phyloP scores from a whole-genome alignment of 108 stramenopile species.

The Nannochloropsis salina region DNA sequence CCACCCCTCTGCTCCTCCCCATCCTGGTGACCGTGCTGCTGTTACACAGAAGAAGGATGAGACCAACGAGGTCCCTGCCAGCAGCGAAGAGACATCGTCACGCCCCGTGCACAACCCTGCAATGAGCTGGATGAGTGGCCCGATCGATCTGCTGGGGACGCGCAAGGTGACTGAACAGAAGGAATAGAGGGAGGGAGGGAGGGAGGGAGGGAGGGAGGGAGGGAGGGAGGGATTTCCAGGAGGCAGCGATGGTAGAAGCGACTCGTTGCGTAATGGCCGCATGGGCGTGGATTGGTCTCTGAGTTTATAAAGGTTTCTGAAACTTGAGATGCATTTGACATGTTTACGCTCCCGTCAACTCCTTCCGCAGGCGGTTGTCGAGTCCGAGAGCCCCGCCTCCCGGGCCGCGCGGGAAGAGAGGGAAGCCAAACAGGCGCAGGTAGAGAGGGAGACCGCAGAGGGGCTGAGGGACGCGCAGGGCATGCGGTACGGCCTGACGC shows the following conservation, averaged over 20 bases:
- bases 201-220: neutral
- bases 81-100: neutral
- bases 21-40: neutral
- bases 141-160: slow-evolving; percentile 4
- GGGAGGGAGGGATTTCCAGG: neutral
- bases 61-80: neutral
- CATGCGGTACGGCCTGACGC: neutral
- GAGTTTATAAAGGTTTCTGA: too few relatives aligned
- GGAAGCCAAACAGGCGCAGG: neutral
- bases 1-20: neutral
- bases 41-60: neutral
- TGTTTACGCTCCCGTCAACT: too few relatives aligned
- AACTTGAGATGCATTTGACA: too few relatives aligned
- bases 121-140: neutral
- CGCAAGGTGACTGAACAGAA: neutral
- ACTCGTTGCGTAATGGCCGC: too few relatives aligned
- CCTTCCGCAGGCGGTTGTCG: too few relatives aligned
- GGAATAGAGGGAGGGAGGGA: neutral
- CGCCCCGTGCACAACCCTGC: neutral
- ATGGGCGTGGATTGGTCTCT: too few relatives aligned
- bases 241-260: neutral
- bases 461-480: neutral
- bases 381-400: neutral
- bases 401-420: neutral
- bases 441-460: neutral